Evolutionary conservation across 2,329 filamentous ascomycete genomes (phyloP).

Genomic region (Aspergillaceae sp.): DNA sequence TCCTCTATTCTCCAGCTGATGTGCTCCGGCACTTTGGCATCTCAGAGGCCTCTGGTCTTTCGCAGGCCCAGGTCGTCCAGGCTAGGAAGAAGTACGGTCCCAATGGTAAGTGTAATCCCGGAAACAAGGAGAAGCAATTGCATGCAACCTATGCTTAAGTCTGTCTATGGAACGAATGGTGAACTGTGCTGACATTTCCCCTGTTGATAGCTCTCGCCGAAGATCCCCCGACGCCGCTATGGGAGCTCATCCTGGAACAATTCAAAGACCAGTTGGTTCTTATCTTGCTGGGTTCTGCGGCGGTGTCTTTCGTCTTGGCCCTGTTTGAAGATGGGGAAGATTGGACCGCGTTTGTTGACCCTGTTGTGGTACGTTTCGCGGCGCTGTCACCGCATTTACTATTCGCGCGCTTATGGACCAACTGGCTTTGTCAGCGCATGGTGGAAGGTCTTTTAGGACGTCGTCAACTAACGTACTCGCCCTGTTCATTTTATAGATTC

Average conservation of each 20-base stretch:
- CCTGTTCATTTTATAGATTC: conserved; percentile 52
- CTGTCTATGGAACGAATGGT: too few relatives aligned
- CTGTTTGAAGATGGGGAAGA: conserved; percentile 88
- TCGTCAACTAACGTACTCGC: conserved; percentile 8
- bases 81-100: conserved; percentile 43
- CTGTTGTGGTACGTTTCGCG: conserved; percentile 65
- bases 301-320: conserved; percentile 85
- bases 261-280: conserved; percentile 98
- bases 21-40: conserved; percentile 47
- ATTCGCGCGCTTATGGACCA: neutral
- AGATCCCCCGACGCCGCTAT: conserved; percentile 90
- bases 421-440: too few relatives aligned
- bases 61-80: conserved; percentile 40
- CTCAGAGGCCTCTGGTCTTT: conserved; percentile 43
- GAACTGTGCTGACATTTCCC: neutral
- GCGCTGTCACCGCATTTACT: neutral
- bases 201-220: conserved; percentile 59
- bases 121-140: neutral
- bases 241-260: conserved; percentile 94
- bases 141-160: too few relatives aligned
- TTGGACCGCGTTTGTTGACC: conserved; percentile 96
- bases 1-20: conserved; percentile 41
- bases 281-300: conserved; percentile 85
- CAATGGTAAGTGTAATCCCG: conserved; percentile 40
- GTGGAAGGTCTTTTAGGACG: neutral